Percentiles rank a stretch among this genome's conserved stretches.
Evolutionary conservation across 169 alveolate genomes (phyloP).

Genomic region (Plasmodium cynomolgi): DNA sequence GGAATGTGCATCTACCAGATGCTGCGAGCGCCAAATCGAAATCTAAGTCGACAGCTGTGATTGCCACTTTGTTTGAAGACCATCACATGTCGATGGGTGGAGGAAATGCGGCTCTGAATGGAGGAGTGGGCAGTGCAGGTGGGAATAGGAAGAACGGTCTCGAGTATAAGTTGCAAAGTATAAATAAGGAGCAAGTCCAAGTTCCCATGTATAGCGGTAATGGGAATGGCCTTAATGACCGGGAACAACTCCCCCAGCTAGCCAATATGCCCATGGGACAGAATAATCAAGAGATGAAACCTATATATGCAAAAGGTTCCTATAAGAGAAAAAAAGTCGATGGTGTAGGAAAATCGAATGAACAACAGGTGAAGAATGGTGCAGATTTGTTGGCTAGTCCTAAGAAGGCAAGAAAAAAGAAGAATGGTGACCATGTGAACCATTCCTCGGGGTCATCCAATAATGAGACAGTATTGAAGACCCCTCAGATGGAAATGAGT

Average conservation of each 20-base stretch:
- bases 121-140: not conserved
- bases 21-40: not conserved
- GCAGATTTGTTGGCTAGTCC: not conserved
- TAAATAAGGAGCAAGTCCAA: not conserved
- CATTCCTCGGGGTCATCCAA: conserved; percentile 11
- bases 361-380: not conserved
- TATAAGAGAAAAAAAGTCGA: conserved; percentile 33
- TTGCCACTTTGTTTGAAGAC: not conserved
- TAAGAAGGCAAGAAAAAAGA: conserved; percentile 38
- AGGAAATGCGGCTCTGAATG: not conserved
- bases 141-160: not conserved
- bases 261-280: conserved; percentile 6
- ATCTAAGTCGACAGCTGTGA: not conserved
- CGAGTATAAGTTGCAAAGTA: not conserved
- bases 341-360: not conserved
- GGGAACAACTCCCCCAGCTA: not conserved
- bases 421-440: conserved; percentile 18
- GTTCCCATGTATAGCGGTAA: not conserved
- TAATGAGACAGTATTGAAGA: not conserved
- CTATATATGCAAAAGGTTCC: not conserved
- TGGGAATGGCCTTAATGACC: not conserved
- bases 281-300: conserved; percentile 3
- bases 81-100: not conserved
- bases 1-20: not conserved
- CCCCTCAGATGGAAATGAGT: not conserved